phyloP scores from a whole-genome alignment of 2,329 filamentous ascomycete species.

The Onygenales sp. region DNA sequence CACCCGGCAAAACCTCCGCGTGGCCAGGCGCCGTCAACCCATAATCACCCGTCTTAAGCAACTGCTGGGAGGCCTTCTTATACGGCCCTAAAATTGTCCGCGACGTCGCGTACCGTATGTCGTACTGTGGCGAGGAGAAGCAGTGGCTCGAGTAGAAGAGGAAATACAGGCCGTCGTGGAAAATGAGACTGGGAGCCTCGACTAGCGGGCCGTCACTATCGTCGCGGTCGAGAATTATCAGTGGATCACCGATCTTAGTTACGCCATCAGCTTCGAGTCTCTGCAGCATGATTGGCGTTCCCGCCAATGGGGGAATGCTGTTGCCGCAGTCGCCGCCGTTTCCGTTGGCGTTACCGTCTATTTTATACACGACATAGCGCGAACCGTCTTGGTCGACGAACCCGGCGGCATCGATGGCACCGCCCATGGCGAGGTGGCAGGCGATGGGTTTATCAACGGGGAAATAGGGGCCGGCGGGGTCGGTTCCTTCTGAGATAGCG shows the following conservation, averaged over 20 bases:
- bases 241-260: conserved; percentile 42
- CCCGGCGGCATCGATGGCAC: conserved; percentile 54
- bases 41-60: conserved; percentile 26
- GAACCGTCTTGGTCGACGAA: conserved; percentile 47
- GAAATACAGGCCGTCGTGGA: conserved; percentile 39
- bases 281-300: conserved; percentile 34
- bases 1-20: conserved; percentile 17
- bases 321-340: conserved; percentile 39
- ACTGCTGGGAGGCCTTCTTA: conserved; percentile 19
- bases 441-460: conserved; percentile 40
- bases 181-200: conserved; percentile 50
- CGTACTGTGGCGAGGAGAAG: conserved; percentile 45
- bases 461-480: conserved; percentile 42
- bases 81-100: conserved; percentile 28
- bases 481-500: conserved; percentile 38
- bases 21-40: conserved; percentile 18
- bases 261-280: conserved; percentile 38
- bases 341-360: conserved; percentile 52
- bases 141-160: conserved; percentile 56
- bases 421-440: conserved; percentile 46
- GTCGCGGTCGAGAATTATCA: conserved; percentile 53
- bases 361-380: conserved; percentile 55
- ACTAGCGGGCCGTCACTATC: conserved; percentile 54
- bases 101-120: conserved; percentile 51
- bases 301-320: conserved; percentile 28